Evolutionary conservation across 495 filamentous ascomycete species (phyloP).

Genomic region (Penicillium salamii): DNA sequence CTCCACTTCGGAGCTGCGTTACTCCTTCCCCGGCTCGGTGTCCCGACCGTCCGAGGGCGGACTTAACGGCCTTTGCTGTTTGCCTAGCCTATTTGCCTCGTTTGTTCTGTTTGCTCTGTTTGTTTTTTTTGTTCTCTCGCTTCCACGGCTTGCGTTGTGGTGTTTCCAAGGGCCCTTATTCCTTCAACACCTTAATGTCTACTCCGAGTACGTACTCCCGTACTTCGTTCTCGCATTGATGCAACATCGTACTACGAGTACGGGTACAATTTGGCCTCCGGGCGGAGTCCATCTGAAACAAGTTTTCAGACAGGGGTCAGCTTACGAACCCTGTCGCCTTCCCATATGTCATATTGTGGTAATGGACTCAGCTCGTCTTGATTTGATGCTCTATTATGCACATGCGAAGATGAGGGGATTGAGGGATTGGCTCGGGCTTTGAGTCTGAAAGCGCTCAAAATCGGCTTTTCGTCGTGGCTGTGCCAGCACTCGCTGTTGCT

Average conservation of each 20-base stretch:
- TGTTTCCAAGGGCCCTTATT: too few species aligned
- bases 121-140: background rate
- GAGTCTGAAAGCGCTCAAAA: constrained; percentile 7
- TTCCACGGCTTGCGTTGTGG: too few species aligned
- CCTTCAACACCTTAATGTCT: too few species aligned
- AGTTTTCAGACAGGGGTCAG: background rate
- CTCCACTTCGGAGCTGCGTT: constrained; percentile 9
- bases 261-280: too few species aligned
- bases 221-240: too few species aligned
- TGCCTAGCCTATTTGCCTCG: background rate
- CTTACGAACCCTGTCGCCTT: background rate
- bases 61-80: constrained; percentile 13
- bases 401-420: too few species aligned
- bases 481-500: background rate
- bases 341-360: background rate
- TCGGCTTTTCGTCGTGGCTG: background rate
- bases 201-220: too few species aligned
- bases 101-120: background rate
- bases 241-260: too few species aligned
- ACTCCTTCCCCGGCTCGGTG: constrained; percentile 19
- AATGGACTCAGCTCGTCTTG: background rate
- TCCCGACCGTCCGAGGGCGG: constrained; percentile 22
- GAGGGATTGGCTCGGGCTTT: constrained; percentile 4
- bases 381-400: background rate
- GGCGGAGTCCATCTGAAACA: background rate